Base-by-base conservation (phyloP, 2,329 filamentous ascomycete genomes). In the Cordyceps militaris region DNA sequence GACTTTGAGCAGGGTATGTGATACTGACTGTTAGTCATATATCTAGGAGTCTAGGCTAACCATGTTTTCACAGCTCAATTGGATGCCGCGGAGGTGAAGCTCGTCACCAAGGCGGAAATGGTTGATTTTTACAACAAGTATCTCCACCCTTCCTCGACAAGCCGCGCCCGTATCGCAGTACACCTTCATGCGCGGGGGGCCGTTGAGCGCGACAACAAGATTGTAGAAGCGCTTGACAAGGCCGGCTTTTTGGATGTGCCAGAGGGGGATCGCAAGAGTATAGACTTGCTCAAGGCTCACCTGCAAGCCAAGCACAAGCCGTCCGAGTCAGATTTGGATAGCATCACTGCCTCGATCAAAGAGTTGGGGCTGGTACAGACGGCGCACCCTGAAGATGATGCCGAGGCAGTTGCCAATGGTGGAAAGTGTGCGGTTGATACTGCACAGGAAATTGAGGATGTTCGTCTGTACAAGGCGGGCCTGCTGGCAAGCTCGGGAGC, bases 101-200 rank as follows among this genome's bases (percentile, higher is more conserved):
- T 77, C 4, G 75, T 97, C 52, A 91, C 85, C 51, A 96, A 96
- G 73, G 70, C 79, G 1, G 89, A 96, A 56, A 84, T 99, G 71
- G 68, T 91, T 26, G 79, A 85, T 9, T 97, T 96, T 73, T 97
- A 85, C 75, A 76, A 83, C 32, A 79, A 82, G 26, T 88, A 85
- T 73, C 88, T 99, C 64, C 81, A 85, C 60, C 91, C 92, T 0
- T 74, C 78, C 1, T 97, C 93, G 3, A 73, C 80, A 0, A 77
- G 76, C 0, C 84, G 94, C 50, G 86, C 91, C n/a, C 96, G 97
- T 69, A 73, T 95, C 7, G 86, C 90, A 0, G 84, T 97, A 16
- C 88, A 97, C 67, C 77, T 97, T 24, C 81, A 87, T 57, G 93
- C 93, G 0, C 89, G 93, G 67, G 80, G 82, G 3, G 74, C 71